Evolutionary conservation across 192 early-diverging fungal species (phyloP).

Genomic region (Linnemannia zychae): DNA sequence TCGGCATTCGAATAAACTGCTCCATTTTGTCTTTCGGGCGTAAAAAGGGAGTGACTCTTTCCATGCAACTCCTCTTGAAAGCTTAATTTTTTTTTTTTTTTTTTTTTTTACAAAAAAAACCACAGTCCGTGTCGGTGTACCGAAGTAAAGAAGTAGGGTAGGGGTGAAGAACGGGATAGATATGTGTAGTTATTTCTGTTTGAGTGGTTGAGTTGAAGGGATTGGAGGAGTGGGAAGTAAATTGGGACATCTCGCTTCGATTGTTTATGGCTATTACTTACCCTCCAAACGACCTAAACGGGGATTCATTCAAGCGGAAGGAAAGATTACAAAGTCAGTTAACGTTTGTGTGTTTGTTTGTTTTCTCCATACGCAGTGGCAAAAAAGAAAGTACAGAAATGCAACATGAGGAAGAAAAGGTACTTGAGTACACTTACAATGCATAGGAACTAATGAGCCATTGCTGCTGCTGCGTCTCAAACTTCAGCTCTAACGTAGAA

Average conservation of each 20-base stretch:
- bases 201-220: neutral
- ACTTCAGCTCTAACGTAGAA: constrained; percentile 26
- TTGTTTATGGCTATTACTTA: constrained; percentile 6
- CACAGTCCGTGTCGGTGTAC: neutral
- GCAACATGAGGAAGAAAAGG: neutral
- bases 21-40: constrained; percentile 9
- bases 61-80: neutral
- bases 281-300: constrained; percentile 48
- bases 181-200: neutral
- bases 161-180: neutral
- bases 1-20: neutral
- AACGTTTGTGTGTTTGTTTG: too few species aligned
- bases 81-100: too few species aligned
- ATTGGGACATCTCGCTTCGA: neutral
- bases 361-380: neutral
- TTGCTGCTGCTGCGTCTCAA: constrained; percentile 49
- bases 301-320: neutral
- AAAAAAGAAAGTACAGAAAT: neutral
- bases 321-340: constrained; percentile 1
- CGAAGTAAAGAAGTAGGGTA: neutral
- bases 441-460: constrained; percentile 57
- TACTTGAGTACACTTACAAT: constrained; percentile 26
- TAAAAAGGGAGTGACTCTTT: neutral
- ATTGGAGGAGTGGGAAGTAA: neutral
- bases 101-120: neutral